Percentiles rank a stretch among this genome's conserved stretches.
phyloP scores from a whole-genome alignment of 108 stramenopile genomes.

The Cyclotella kingstonii region DNA sequence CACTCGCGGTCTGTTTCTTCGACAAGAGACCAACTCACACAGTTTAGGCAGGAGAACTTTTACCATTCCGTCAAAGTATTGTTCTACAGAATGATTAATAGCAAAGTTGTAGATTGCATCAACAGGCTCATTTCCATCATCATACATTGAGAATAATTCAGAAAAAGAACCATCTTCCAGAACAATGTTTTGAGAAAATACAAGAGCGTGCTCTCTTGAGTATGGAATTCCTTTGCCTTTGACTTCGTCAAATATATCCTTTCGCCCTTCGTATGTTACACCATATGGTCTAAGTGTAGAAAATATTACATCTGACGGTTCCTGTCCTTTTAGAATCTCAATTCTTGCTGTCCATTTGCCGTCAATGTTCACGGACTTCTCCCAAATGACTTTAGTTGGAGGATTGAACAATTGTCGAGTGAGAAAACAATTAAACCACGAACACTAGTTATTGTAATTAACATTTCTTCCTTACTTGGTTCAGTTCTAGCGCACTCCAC shows the following conservation, averaged over 20 bases:
- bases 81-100: slow-evolving; percentile 16
- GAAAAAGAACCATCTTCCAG: slow-evolving; percentile 23
- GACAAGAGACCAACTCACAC: slow-evolving; percentile 29
- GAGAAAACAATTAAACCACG: background rate
- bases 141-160: slow-evolving; percentile 24
- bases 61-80: slow-evolving; percentile 17
- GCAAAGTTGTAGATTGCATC: slow-evolving; percentile 43
- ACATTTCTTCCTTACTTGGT: slow-evolving; percentile 4
- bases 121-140: slow-evolving; percentile 44
- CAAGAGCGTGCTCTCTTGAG: slow-evolving; percentile 24
- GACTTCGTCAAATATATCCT: slow-evolving; percentile 19
- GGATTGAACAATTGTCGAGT: background rate
- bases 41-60: slow-evolving; percentile 29
- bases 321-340: slow-evolving; percentile 33
- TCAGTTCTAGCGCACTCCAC: slow-evolving; percentile 14
- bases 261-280: slow-evolving; percentile 18
- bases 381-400: slow-evolving; percentile 2
- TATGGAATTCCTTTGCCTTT: slow-evolving; percentile 14
- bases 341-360: slow-evolving; percentile 19
- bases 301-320: slow-evolving; percentile 31
- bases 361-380: slow-evolving; percentile 26
- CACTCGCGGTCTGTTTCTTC: slow-evolving; percentile 24
- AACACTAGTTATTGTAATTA: background rate
- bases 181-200: slow-evolving; percentile 26
- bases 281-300: slow-evolving; percentile 27